A percentile compares a stretch with the other conserved stretches of the same genome.
phyloP scores from a whole-genome alignment of 2,329 filamentous ascomycete genomes.

The Botrytis hyacinthi region DNA sequence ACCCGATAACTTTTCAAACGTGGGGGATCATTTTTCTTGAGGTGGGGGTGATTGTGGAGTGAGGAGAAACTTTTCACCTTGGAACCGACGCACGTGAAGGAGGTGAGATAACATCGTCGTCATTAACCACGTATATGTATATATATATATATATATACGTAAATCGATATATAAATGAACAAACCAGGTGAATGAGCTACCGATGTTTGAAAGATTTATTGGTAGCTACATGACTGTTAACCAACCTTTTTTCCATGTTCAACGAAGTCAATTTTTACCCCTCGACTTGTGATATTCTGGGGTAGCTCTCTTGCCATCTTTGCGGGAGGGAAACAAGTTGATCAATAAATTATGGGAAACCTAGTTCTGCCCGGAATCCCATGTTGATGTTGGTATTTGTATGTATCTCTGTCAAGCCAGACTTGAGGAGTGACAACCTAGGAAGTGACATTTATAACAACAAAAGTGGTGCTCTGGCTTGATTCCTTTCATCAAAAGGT shows the following conservation, averaged over 20 bases:
- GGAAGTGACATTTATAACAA: background rate
- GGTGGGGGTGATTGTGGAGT: background rate
- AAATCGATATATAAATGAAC: background rate
- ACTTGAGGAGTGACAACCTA: background rate
- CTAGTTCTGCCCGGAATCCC: background rate
- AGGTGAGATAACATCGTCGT: background rate
- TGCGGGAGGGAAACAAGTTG: background rate
- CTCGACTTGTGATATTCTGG: background rate
- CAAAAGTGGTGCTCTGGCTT: background rate
- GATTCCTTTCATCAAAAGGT: background rate
- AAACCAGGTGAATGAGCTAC: background rate
- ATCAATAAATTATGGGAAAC: background rate
- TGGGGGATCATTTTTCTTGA: background rate
- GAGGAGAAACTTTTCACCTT: background rate
- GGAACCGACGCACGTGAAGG: background rate
- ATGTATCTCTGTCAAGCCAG: background rate
- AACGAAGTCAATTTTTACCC: background rate
- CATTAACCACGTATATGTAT: background rate
- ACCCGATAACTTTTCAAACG: background rate
- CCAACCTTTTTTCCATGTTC: background rate
- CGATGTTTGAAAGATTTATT: background rate
- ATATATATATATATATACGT: background rate
- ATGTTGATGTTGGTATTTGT: background rate
- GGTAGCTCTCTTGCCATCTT: background rate
- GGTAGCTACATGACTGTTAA: background rate